Base-by-base conservation (phyloP, 2,329 filamentous ascomycete genomes). In the Neurospora sp. region DNA sequence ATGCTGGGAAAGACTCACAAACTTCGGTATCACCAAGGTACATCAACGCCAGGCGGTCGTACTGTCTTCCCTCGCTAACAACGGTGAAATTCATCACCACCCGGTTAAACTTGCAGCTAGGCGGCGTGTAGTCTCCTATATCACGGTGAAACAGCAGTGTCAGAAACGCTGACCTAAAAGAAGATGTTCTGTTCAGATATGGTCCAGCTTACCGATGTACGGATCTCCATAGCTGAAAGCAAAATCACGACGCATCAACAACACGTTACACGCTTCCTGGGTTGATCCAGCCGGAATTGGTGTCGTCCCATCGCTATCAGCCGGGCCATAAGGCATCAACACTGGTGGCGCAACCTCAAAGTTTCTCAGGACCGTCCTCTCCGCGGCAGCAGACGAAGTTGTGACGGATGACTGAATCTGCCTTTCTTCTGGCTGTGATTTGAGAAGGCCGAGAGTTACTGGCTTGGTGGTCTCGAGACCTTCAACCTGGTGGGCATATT, bases 51-150 rank as follows among this genome's bases (percentile, higher is more conserved):
- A 95, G 83, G 46, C 92, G 86, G 77, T 96, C 93, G 78, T 87
- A 94, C 75, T 96, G 93, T 3, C 87, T 85, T 0, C 93, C 93
- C 72, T 83, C 82, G 10, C 90, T 91, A 0, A 87, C 87, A 15
- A 91, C 89, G 0, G 91, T 94, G 74, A 96, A 86, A 76, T 93
- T 93, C 78, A 96, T 87, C 33, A 87, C 85, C 17, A 94, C 90
- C 40, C 88, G 86, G 76, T 93, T 91, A 81, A 95, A 96, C 17
- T 84, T 79, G 78, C 90, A 93, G 36, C 80, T 76, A 1, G 91
- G 91, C 13, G 92, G 92, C 1, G 80, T 82, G 76, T 93, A 93
- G 17, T 83, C 78, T 66, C 87, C 88, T 90, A 70, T 15, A 67
- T 7, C 10, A 36, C 0, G 17, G 36, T 11, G 23, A 15, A n/a